Percentiles rank a stretch among this genome's conserved stretches.
Evolutionary conservation across 495 filamentous ascomycete species (phyloP).

Genomic region (Lepraria neglecta): DNA sequence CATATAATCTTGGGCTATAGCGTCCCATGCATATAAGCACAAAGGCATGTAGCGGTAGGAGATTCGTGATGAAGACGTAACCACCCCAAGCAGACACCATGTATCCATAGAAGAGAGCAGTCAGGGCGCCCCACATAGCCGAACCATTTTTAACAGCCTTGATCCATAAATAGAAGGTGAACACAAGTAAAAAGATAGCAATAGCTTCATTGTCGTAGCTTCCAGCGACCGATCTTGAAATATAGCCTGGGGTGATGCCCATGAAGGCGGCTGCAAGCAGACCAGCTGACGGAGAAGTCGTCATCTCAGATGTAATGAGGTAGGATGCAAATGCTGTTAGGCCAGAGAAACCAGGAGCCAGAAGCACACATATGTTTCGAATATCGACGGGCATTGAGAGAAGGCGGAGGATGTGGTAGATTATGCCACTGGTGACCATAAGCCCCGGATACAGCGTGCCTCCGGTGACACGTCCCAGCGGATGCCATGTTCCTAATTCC

Average conservation of each 20-base stretch:
- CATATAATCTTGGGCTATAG: slow-evolving; percentile 89
- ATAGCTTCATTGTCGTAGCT: slow-evolving; percentile 99
- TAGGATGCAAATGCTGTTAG: slow-evolving; percentile 92
- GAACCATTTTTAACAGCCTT: slow-evolving; percentile 95
- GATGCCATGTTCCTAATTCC: slow-evolving; percentile 87
- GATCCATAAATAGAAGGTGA: slow-evolving; percentile 99
- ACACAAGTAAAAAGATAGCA: slow-evolving; percentile 96
- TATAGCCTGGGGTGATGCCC: slow-evolving; percentile 96
- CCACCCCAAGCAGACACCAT: slow-evolving; percentile 99
- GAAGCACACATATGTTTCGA: slow-evolving; percentile 94
- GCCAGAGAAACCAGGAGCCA: slow-evolving; percentile 93
- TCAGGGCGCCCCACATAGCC: slow-evolving; percentile 89
- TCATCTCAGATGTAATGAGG: slow-evolving; percentile 95
- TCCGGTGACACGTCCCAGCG: slow-evolving; percentile 95
- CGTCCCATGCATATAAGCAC: slow-evolving; percentile 95
- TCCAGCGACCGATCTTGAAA: slow-evolving; percentile 93
- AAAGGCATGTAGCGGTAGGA: slow-evolving; percentile 93
- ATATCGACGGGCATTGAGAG: slow-evolving; percentile 95
- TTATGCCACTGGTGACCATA: slow-evolving; percentile 97
- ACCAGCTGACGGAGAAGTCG: slow-evolving; percentile 81
- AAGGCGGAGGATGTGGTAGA: slow-evolving; percentile 90
- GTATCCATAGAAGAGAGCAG: slow-evolving; percentile 97
- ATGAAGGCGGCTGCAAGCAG: slow-evolving; percentile 93
- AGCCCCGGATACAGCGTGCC: slow-evolving; percentile 97
- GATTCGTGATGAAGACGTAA: slow-evolving; percentile 98